Base-by-base conservation (phyloP, 1,139 yeast species). In the Pichia sp. region DNA sequence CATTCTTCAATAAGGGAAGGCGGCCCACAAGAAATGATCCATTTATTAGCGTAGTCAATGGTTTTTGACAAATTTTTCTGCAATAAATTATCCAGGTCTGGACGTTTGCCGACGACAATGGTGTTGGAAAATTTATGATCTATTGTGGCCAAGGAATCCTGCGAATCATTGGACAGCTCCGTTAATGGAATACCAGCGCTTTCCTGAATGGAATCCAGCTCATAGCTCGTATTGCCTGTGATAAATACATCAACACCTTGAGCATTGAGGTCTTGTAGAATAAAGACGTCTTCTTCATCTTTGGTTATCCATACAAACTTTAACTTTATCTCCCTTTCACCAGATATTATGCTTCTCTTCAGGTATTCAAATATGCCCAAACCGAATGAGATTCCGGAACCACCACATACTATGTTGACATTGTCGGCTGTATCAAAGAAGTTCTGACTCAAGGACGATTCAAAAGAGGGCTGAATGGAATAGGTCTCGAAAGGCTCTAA, bases 301-400 rank as follows among this genome's bases (percentile, higher is more conserved):
- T 78, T 68, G 0, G 81, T 75, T 44, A 82, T 74, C 95, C 95
- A 86, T 0, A 79, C 67, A 50, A 75, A 64, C 45, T 66, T 62
- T 8, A 70, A 36, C 36, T 61, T 63, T 10, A 67, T 54, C 42
- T 67, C 68, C 40, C 54, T 58, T 5, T 56, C 57, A 23, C 62
- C 64, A 2, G 55, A 49, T 5, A 53, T 40, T 4, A 57, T 54
- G 54, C 60, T 60, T 11, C 54, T 50, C 42, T 67, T 68, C 51
- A 82, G 75, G 59, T 74, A 71, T 57, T 72, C 66, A 64, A 70
- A 75, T 3, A 86, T 58, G 0, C 96, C 88, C 2, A 89, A 71
- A 0, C 89, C 93, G 63, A 82, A 80, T 0, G 96, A 85, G 5
- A 90, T 78, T 0, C 97, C 97, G 0, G 95, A 82, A 0, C 97